Conservation (phyloP, 768 basidiomycete genomes). For the Vararia minispora region DNA sequence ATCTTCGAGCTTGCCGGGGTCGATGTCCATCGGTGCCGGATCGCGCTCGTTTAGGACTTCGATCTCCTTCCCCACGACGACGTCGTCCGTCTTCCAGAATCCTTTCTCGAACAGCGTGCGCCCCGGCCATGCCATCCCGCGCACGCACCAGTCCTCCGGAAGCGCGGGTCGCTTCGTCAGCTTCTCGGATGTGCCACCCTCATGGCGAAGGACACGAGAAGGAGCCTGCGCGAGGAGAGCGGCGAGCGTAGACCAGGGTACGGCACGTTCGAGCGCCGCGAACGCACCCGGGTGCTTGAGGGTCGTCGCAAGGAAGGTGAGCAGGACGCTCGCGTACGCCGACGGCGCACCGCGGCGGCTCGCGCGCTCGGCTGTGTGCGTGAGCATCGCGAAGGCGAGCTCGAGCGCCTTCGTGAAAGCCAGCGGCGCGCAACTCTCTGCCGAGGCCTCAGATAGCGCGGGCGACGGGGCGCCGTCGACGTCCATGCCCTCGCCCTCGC, state of each 20-base stretch:
- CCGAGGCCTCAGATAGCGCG: slow-evolving; percentile 17
- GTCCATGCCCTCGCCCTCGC: slow-evolving; percentile 50
- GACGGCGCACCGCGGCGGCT: slow-evolving; percentile 53
- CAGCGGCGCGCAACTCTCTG: slow-evolving; percentile 32
- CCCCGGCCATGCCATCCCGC: slow-evolving; percentile 96
- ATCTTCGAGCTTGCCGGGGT: slow-evolving; percentile 78
- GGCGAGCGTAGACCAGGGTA: slow-evolving; percentile 80
- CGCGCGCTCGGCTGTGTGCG: slow-evolving; percentile 55
- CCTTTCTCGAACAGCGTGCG: slow-evolving; percentile 85
- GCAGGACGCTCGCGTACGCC: slow-evolving; percentile 75
- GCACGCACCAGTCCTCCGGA: slow-evolving; percentile 89
- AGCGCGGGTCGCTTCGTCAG: slow-evolving; percentile 25
- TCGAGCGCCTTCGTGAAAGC: slow-evolving; percentile 67
- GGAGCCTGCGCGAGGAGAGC: slow-evolving; percentile 53
- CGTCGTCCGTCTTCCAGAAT: slow-evolving; percentile 64
- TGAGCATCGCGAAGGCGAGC: slow-evolving; percentile 70
- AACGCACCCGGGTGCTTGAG: slow-evolving; percentile 53
- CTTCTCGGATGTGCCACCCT: slow-evolving; percentile 1
- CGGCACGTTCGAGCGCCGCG: slow-evolving; percentile 53
- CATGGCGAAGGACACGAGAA: slow-evolving; percentile 33
- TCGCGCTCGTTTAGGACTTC: slow-evolving; percentile 63
- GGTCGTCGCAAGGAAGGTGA: slow-evolving; percentile 82
- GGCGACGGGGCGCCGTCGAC: slow-evolving; percentile 43
- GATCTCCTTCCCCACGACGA: slow-evolving; percentile 40
- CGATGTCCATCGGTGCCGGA: slow-evolving; percentile 39